Base-by-base conservation (phyloP, 441 rosid species). In the Manihot esculenta region DNA sequence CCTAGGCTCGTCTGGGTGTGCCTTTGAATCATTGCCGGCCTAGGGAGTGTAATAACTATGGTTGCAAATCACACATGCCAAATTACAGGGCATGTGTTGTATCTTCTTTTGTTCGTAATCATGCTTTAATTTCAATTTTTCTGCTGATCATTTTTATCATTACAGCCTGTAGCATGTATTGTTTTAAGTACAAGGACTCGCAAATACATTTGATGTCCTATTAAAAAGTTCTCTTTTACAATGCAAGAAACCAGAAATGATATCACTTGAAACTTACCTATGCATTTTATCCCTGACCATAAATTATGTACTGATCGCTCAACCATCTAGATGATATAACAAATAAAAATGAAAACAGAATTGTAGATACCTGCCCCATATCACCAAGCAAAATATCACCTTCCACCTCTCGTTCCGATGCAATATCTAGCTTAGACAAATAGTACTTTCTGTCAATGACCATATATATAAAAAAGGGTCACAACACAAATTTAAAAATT, bases 361-460 rank as follows among this genome's bases (percentile, higher is more conserved):
- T 9, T 41, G 55, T 10, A 14, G 20, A 72, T 66, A 94, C 97
- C 97, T 92, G 97, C 26, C 99, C 99, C 99, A 92, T 90, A 82
- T 94, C 99, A 42, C 89, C 88, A 69, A 92, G 97, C 77, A 94
- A 74, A 47, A 94, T 89, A 87, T 94, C 99, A 24, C 98, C 96
- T 59, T 92, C 92, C 59, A 82, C 93, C 78, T 94, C 96, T 24
- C 93, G 84, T 77, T 94, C 97, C 85, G 87, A 71, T 48, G 97
- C 95, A 75, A 91, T 79, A 73, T 87, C 97, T 92, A 81, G 41
- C 75, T 69, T 50, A 61, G 17, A 30, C 14, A 44, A 38, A 50
- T 72, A 56, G 12, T 56, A 2, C 4, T 35, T 23, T 26, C 30
- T 2, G 42, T 48, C 48, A 72, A 3, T 20, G 62, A 58, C 48